Conservation (phyloP, 2,329 filamentous ascomycete species). For the Cytospora piceicola region DNA sequence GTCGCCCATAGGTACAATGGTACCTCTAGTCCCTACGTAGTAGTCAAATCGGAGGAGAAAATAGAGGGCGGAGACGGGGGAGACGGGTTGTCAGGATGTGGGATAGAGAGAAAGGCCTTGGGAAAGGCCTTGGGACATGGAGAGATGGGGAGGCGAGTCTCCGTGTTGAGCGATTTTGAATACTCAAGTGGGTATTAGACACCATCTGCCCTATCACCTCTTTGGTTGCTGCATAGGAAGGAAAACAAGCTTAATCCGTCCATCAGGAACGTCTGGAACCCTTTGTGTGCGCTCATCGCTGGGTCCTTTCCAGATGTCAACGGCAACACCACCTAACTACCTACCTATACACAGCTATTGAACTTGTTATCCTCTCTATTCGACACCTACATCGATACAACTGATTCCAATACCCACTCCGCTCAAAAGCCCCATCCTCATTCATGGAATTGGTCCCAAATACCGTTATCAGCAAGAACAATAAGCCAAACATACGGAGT, state of each 20-base stretch:
- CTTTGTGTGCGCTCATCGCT: constrained; percentile 23
- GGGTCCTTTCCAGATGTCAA: constrained; percentile 16
- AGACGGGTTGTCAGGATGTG: constrained; percentile 7
- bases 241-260: constrained; percentile 23
- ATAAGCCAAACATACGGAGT: constrained; percentile 14
- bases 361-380: constrained; percentile 18
- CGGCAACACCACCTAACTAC: constrained; percentile 2
- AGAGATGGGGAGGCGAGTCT: constrained; percentile 21
- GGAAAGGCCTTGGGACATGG: neutral
- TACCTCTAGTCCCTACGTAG: neutral
- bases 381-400: constrained; percentile 28
- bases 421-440: constrained; percentile 4
- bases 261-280: constrained; percentile 23
- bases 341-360: constrained; percentile 12
- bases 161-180: constrained; percentile 28
- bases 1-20: neutral
- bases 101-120: constrained; percentile 5
- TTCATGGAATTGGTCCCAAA: neutral
- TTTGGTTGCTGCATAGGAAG: constrained; percentile 12
- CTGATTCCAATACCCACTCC: constrained; percentile 13
- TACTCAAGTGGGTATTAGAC: constrained; percentile 31
- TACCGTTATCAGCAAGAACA: constrained; percentile 19
- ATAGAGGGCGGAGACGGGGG: neutral
- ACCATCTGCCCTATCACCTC: constrained; percentile 22
- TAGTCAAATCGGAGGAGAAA: no score